Base-by-base conservation (phyloP, 768 basidiomycete species). In the Kwoniella shandongensis region DNA sequence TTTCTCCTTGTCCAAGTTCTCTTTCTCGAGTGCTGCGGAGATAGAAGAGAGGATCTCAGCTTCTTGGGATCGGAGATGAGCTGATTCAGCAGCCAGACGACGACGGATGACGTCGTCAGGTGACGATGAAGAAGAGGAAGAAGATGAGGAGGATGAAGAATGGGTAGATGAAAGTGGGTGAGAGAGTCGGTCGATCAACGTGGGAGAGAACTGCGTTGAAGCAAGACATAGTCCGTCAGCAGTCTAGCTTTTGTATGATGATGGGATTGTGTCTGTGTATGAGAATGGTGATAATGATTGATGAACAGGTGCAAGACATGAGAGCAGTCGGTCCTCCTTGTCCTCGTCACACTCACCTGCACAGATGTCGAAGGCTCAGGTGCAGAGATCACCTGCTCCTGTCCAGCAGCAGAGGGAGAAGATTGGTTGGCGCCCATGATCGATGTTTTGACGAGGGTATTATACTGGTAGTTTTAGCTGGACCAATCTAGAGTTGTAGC, bases 11-110 rank as follows among this genome's bases (percentile, higher is more conserved):
- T 76, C 67, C 30, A 75, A 49, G 51, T 76, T 73, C 61, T 78
- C 77, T 60, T 78, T 76, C 45, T 75, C 74, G n/a, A 75, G 61
- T n/a, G 75, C 76, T 0, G 69, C 61, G 5, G 66, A 65, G 60
- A 78, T 76, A 32, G 65, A 65, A 11, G 62, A 54, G 35, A 73
- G 52, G 50, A 78, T 76, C 51, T 73, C 69, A 1, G 65, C 57
- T 59, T 76, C 75, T 61, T 76, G 67, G 15, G 59, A 27, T 36
- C 76, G 63, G 23, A 78, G 61, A 51, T 75, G 74, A 17, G 69
- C 74, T 29, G 73, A 66, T 51, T 72, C 70, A 10, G 69, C 63
- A 17, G 69, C 61, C n/a, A 74, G 62, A 35, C 74, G 63, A 35
- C 62, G 56, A n/a, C 63, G 57, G 44, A 72, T 59, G 36, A 68